Percentiles rank a stretch among this genome's conserved stretches.
These are phyloP conservation scores for Hanseniaspora nectarophila DNA, from an alignment of 805 yeast species.

Conservation along the genomic window DNA sequence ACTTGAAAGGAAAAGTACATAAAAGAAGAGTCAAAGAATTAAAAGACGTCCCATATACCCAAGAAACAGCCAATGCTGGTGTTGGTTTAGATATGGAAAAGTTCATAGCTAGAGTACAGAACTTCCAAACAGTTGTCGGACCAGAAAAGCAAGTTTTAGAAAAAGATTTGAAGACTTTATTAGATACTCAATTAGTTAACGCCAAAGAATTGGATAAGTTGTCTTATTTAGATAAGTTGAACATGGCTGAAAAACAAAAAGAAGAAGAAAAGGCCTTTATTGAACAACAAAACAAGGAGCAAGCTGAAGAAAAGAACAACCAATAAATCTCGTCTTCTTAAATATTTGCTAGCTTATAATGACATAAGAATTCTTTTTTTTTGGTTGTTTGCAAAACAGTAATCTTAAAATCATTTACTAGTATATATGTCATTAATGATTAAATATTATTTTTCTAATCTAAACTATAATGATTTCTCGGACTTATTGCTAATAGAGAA, in stretches of 20 bases:
- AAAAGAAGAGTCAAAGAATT: conserved; percentile 74
- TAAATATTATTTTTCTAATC: not conserved
- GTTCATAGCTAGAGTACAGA: conserved; percentile 52
- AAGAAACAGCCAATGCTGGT: conserved; percentile 83
- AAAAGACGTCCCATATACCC: conserved; percentile 70
- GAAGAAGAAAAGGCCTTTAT: conserved; percentile 15
- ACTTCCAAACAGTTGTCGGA: conserved; percentile 42
- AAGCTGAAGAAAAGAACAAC: not conserved
- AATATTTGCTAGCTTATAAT: not conserved
- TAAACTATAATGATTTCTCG: not conserved
- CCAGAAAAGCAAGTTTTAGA: conserved; percentile 38
- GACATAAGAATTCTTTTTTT: too few species aligned
- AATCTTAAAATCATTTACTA: not conserved
- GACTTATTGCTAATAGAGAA: not conserved
- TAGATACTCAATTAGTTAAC: conserved; percentile 22
- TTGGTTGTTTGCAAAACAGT: not conserved
- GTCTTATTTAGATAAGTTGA: conserved; percentile 21
- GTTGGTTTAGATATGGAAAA: conserved; percentile 63
- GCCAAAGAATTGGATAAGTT: conserved; percentile 27
- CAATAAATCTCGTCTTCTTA: not conserved
- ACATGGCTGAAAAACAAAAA: conserved; percentile 9
- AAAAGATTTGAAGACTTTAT: conserved; percentile 25
- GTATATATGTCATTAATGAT: not conserved
- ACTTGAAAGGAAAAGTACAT: conserved; percentile 65
- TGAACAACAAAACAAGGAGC: not conserved